These are phyloP conservation scores for Solanum hybrid DNA, from an alignment of 305 asterid species.

Conservation along the genomic window DNA sequence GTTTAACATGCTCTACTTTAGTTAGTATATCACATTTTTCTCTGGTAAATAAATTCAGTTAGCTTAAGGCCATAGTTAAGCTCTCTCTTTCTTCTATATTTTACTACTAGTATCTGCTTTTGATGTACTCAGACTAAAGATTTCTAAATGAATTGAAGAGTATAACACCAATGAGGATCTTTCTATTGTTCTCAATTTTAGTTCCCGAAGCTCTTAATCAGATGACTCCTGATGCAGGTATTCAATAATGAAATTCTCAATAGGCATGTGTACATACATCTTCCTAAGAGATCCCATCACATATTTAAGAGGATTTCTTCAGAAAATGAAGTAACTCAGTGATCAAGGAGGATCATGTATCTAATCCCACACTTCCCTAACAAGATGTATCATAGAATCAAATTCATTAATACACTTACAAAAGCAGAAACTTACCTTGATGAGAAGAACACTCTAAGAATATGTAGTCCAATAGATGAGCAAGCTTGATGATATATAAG, in stretches of 20 bases:
- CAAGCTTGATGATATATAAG: not conserved
- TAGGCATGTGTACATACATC: not conserved
- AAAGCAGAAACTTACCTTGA: not conserved
- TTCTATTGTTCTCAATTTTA: not conserved
- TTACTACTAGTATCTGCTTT: not conserved
- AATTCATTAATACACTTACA: not conserved
- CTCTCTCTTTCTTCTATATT: not conserved
- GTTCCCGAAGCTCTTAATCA: not conserved
- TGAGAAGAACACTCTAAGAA: not conserved
- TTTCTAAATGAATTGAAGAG: not conserved
- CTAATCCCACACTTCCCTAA: not conserved
- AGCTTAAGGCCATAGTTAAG: not conserved
- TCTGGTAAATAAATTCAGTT: not conserved
- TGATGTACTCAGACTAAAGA: slow-evolving; percentile 32
- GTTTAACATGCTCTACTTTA: not conserved
- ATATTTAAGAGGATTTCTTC: not conserved
- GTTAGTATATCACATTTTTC: not conserved
- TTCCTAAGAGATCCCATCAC: not conserved
- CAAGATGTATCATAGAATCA: not conserved
- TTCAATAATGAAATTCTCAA: not conserved
- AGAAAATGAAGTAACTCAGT: not conserved
- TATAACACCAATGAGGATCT: not conserved
- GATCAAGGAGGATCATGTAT: not conserved
- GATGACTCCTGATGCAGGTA: not conserved
- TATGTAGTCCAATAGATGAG: not conserved